Evolutionary conservation across 495 filamentous ascomycete genomes (phyloP).

Genomic region (Tuber microsphaerosporum): DNA sequence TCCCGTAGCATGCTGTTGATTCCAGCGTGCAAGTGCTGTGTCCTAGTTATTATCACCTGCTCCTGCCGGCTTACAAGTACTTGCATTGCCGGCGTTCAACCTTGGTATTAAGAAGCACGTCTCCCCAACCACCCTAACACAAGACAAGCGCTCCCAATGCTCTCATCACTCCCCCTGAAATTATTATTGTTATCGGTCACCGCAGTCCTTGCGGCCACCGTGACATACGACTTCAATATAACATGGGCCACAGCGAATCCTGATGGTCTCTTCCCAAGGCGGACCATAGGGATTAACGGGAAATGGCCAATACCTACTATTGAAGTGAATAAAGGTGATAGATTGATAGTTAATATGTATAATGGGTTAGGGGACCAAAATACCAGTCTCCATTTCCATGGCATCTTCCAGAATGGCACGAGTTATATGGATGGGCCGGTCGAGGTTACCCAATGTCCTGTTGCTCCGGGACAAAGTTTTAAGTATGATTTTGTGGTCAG

Average conservation of each 20-base stretch:
- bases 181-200: constrained; percentile 41
- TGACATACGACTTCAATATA: constrained; percentile 71
- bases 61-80: background rate
- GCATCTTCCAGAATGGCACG: constrained; percentile 64
- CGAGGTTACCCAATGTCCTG: constrained; percentile 61
- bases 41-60: background rate
- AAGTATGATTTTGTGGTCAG: constrained; percentile 72
- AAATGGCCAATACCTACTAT: constrained; percentile 70
- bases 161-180: constrained; percentile 37
- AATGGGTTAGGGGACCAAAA: constrained; percentile 66
- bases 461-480: constrained; percentile 57
- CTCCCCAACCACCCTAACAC: constrained; percentile 8
- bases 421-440: constrained; percentile 68
- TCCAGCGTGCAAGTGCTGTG: background rate
- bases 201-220: constrained; percentile 53
- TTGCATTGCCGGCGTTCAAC: background rate
- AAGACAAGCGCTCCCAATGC: constrained; percentile 13
- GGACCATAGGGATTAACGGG: constrained; percentile 72
- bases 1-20: background rate
- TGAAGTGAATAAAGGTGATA: constrained; percentile 63
- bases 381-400: constrained; percentile 73
- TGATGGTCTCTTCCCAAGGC: constrained; percentile 60
- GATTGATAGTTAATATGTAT: constrained; percentile 61
- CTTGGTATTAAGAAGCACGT: constrained; percentile 4
- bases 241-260: constrained; percentile 76